phyloP scores from a whole-genome alignment of 1,284 basidiomycete species.

The Malassezia dermatis region DNA sequence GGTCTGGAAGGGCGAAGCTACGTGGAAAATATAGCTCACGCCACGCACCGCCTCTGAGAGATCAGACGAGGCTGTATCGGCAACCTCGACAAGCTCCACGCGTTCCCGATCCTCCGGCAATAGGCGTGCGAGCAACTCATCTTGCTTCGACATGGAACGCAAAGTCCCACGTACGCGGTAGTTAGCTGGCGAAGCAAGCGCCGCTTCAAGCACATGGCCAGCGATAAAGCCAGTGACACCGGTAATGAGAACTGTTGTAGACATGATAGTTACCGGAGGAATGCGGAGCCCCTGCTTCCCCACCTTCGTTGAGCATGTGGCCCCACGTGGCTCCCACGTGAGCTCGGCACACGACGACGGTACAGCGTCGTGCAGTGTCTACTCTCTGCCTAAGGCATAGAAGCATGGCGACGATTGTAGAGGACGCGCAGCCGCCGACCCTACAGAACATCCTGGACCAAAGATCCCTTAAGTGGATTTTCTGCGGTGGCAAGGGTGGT shows the following conservation, averaged over 20 bases:
- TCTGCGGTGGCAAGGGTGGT: constrained; percentile 47
- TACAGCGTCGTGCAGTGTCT: neutral
- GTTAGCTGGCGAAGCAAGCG: constrained; percentile 25
- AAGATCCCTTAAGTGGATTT: constrained; percentile 46
- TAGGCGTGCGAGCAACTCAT: constrained; percentile 26
- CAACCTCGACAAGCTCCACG: constrained; percentile 37
- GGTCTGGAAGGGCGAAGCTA: constrained; percentile 36
- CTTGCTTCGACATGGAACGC: constrained; percentile 26
- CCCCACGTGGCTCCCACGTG: constrained; percentile 7
- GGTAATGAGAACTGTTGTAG: constrained; percentile 25
- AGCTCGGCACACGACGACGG: constrained; percentile 5
- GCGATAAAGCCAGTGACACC: constrained; percentile 39
- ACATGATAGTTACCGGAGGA: neutral
- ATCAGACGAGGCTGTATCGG: constrained; percentile 44
- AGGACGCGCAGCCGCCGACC: constrained; percentile 34
- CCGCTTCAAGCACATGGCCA: constrained; percentile 30
- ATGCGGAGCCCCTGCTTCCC: neutral
- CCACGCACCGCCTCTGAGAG: constrained; percentile 41
- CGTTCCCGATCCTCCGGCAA: constrained; percentile 20
- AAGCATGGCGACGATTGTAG: constrained; percentile 20
- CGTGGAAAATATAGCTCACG: constrained; percentile 25
- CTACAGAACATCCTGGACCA: constrained; percentile 45
- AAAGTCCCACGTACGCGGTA: constrained; percentile 38
- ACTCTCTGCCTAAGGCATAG: neutral
- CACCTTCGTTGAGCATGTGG: neutral